phyloP scores from a whole-genome alignment of 2,329 filamentous ascomycete genomes.

The Exophiala bonariae region DNA sequence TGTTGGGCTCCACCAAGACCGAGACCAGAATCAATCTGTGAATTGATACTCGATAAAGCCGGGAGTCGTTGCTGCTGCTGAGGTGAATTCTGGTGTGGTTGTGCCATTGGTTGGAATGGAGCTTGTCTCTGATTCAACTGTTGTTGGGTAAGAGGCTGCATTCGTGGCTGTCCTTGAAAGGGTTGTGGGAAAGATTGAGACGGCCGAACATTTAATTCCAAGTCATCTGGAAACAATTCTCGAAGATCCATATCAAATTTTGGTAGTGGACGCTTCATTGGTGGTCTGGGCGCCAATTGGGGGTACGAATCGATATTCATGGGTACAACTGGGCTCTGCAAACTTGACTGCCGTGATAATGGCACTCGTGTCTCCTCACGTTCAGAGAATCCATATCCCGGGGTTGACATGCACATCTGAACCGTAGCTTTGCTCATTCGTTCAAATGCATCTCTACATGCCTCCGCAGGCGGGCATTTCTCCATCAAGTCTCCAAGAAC shows the following conservation, averaged over 20 bases:
- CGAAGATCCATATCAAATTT: slow-evolving; percentile 60
- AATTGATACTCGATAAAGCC: slow-evolving; percentile 19
- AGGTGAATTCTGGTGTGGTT: slow-evolving; percentile 2
- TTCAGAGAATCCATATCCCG: slow-evolving; percentile 66
- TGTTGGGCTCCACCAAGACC: slow-evolving; percentile 7
- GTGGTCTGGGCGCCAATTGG: slow-evolving; percentile 12
- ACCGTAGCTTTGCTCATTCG: slow-evolving; percentile 94
- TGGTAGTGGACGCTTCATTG: slow-evolving; percentile 45
- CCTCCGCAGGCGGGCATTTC: slow-evolving; percentile 92
- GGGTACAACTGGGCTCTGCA: slow-evolving; percentile 26
- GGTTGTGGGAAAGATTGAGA: slow-evolving; percentile 21
- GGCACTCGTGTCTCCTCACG: slow-evolving; percentile 22
- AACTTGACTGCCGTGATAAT: slow-evolving; percentile 36
- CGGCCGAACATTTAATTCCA: slow-evolving; percentile 26
- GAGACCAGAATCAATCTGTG: slow-evolving; percentile 17
- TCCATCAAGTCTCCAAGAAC: slow-evolving; percentile 89
- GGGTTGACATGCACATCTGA: slow-evolving; percentile 87
- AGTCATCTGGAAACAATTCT: slow-evolving; percentile 51
- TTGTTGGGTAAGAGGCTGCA: slow-evolving; percentile 5
- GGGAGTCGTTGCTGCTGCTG: slow-evolving; percentile 11
- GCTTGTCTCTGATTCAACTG: slow-evolving; percentile 8
- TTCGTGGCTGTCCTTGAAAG: slow-evolving; percentile 10
- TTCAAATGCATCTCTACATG: slow-evolving; percentile 91
- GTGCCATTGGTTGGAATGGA: slow-evolving; percentile 7
- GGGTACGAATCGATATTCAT: slow-evolving; percentile 23